Base-by-base conservation (phyloP, 768 basidiomycete species). In the Sutorius australiensis region DNA sequence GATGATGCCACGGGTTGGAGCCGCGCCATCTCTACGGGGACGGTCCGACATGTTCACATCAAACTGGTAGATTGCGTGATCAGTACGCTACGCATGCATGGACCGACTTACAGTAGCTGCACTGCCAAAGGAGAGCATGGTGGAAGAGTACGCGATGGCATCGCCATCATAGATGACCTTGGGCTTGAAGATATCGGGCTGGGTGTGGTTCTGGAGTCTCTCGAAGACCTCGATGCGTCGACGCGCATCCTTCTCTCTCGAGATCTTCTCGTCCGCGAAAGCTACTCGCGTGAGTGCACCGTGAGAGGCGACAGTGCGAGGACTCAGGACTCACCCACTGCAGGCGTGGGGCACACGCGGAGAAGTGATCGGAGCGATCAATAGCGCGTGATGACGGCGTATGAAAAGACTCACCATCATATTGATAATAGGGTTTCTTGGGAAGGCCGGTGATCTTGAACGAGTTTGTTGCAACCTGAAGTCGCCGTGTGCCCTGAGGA, bases 141-240 rank as follows among this genome's bases (percentile, higher is more conserved):
- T 57, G 0, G 74, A 68, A 0, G 75, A 66, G 34, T 77, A 82
- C 0, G 77, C 60, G 0, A 80, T 73, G 0, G 70, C 68, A 5
- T 68, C 67, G 0, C 79, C 75, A 46, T 82, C 80, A 50, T 77
- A 82, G 5, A 82, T 59, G 4, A 72, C 66, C 13, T 71, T 72
- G 0, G 77, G 77, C 12, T 60, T 68, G 55, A 81, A 81, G 0
- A 72, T 8, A 0, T 48, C 48, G 0, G 78, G 73, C 0, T 69
- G 65, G 0, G 72, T 59, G 0, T 62, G 62, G 5, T 63, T 73
- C 46, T 80, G 79, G 0, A 82, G 64, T 6, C 62, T 57, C 48
- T 69, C 62, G 1, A 69, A 56, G 2, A 66, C 16, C 1, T 70
- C 73, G 31, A 69, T 66, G 48, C 69, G 70, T 16, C 60, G 62